These are phyloP conservation scores for Incumbomyces delicatus DNA, from an alignment of 2,329 filamentous ascomycete species.

Conservation along the genomic window DNA sequence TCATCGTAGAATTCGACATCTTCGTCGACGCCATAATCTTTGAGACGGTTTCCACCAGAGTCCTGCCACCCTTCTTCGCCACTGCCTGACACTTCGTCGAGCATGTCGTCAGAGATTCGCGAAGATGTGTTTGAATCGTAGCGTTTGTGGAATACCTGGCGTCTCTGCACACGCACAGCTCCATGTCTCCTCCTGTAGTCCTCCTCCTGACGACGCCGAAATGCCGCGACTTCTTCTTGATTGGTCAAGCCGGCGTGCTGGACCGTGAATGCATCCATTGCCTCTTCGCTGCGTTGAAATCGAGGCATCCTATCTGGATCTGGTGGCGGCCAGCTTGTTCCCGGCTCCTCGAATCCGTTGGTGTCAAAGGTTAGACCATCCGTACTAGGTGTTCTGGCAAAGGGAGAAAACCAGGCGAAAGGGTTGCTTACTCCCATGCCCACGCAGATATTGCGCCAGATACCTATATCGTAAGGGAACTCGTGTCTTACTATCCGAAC, in stretches of 20 bases:
- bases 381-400: constrained; percentile 41
- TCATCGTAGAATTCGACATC: constrained; percentile 54
- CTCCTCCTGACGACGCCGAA: constrained; percentile 43
- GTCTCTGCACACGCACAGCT: constrained; percentile 27
- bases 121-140: constrained; percentile 21
- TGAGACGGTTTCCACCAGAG: constrained; percentile 51
- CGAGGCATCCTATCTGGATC: constrained; percentile 41
- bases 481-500: constrained; percentile 50
- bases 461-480: constrained; percentile 57
- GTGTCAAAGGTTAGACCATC: constrained; percentile 44
- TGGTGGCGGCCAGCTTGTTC: constrained; percentile 35
- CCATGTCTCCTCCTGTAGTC: constrained; percentile 36
- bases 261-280: constrained; percentile 21
- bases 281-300: constrained; percentile 16
- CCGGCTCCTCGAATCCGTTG: constrained; percentile 51
- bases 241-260: constrained; percentile 25
- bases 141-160: constrained; percentile 34
- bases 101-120: constrained; percentile 15
- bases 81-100: constrained; percentile 25
- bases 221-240: constrained; percentile 41
- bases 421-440: constrained; percentile 42
- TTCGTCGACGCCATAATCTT: constrained; percentile 57
- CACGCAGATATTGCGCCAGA: constrained; percentile 49
- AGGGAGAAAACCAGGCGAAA: constrained; percentile 52
- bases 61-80: constrained; percentile 55